phyloP scores from a whole-genome alignment of 495 filamentous ascomycete genomes.

The Daldinia vernicosa region DNA sequence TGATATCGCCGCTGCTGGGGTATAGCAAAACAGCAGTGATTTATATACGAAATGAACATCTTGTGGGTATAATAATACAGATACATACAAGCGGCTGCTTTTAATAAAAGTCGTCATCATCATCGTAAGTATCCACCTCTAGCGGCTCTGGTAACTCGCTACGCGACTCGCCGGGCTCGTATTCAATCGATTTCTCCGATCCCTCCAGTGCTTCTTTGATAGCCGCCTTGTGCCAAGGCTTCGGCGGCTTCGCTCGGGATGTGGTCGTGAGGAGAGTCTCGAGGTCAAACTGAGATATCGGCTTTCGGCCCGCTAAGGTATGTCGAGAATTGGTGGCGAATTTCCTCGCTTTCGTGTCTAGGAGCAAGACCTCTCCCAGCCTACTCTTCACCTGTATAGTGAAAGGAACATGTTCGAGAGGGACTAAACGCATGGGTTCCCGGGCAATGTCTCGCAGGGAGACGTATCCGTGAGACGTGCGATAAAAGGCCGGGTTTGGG shows the following conservation, averaged over 20 bases:
- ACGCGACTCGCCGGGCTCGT: neutral
- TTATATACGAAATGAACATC: conserved; percentile 1
- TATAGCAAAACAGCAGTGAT: neutral
- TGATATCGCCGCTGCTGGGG: neutral
- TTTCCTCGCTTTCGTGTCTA: neutral
- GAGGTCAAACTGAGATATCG: conserved; percentile 18
- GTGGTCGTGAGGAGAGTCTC: conserved; percentile 20
- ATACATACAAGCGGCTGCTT: neutral
- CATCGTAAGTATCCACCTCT: neutral
- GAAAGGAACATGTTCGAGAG: neutral
- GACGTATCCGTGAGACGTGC: conserved; percentile 45
- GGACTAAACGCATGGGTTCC: neutral
- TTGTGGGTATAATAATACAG: conserved; percentile 10
- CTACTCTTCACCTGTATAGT: conserved; percentile 20
- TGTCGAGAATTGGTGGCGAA: neutral
- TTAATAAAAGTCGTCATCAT: conserved; percentile 25
- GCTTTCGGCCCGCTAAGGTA: conserved; percentile 24
- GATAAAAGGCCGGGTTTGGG: conserved; percentile 48
- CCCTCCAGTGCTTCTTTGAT: neutral
- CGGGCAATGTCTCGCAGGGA: conserved; percentile 23
- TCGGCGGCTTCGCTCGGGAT: neutral
- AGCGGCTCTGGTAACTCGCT: neutral
- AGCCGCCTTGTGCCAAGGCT: neutral
- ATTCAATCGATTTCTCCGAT: neutral
- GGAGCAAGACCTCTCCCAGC: neutral